Conservation (phyloP, 2,329 filamentous ascomycete genomes). For the Thielaviopsis populi region DNA sequence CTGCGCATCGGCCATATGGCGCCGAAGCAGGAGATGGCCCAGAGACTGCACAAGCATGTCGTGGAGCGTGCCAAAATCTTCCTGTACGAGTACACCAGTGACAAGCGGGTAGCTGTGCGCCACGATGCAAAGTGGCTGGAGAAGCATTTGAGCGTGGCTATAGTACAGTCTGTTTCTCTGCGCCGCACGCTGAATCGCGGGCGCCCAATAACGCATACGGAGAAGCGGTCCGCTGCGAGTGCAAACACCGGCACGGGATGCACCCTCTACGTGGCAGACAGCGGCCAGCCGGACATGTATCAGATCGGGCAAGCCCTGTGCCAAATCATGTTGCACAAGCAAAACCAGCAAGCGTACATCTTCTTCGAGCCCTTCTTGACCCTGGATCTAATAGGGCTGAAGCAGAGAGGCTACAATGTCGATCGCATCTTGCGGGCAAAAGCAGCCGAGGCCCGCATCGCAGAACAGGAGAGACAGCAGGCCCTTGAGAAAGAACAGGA, state of each 20-base stretch:
- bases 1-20: conserved; percentile 53
- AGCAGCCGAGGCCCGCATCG: conserved; percentile 73
- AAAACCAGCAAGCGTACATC: conserved; percentile 76
- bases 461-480: conserved; percentile 65
- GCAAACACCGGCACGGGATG: conserved; percentile 39
- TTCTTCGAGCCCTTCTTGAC: conserved; percentile 85
- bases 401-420: conserved; percentile 87
- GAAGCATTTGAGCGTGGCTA: conserved; percentile 62
- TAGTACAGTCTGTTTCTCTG: conserved; percentile 64
- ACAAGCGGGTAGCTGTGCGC: conserved; percentile 61
- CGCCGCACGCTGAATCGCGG: conserved; percentile 55
- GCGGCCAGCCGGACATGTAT: conserved; percentile 61
- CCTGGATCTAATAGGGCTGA: conserved; percentile 65
- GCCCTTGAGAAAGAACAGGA: conserved; percentile 59
- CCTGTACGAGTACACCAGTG: conserved; percentile 58
- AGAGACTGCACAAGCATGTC: conserved; percentile 61
- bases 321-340: conserved; percentile 61
- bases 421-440: conserved; percentile 82
- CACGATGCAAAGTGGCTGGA: conserved; percentile 86
- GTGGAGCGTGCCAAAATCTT: conserved; percentile 82
- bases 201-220: conserved; percentile 51
- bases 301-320: conserved; percentile 84
- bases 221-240: conserved; percentile 61
- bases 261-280: conserved; percentile 61
- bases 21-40: conserved; percentile 52